phyloP scores from a whole-genome alignment of 371 early-diverging fungal species.

The Mucor indicus region DNA sequence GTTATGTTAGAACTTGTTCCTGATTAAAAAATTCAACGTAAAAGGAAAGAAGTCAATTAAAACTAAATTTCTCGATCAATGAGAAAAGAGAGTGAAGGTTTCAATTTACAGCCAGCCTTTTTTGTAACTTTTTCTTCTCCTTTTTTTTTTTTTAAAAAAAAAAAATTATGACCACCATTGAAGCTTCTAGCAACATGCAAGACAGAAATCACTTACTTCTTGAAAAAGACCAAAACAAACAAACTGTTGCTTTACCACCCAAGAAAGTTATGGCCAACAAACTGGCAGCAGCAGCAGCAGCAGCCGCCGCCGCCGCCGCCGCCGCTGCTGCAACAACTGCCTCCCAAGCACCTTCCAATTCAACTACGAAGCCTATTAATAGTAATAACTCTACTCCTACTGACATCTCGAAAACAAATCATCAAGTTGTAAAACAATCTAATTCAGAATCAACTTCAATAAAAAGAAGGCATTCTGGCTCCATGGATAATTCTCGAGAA shows the following conservation, averaged over 20 bases:
- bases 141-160: neutral
- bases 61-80: no score
- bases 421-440: no score
- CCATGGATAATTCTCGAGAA: constrained; percentile 12
- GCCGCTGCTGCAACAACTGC: neutral
- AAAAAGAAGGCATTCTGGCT: constrained; percentile 13
- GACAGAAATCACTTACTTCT: constrained; percentile 12
- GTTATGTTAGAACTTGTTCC: no score
- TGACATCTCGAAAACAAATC: no score
- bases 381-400: no score
- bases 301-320: neutral
- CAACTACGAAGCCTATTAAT: no score
- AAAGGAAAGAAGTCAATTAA: no score
- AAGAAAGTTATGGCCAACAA: constrained; percentile 28
- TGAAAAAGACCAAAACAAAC: constrained; percentile 21
- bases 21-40: no score
- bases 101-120: neutral
- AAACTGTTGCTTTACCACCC: constrained; percentile 17
- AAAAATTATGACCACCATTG: constrained; percentile 20
- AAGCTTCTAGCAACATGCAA: constrained; percentile 15
- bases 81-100: no score
- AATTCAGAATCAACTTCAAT: neutral
- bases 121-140: neutral
- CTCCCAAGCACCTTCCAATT: no score
- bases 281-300: constrained; percentile 16